Conservation (phyloP, 164 flowering plant species). For the Paratinospora sagittata region DNA sequence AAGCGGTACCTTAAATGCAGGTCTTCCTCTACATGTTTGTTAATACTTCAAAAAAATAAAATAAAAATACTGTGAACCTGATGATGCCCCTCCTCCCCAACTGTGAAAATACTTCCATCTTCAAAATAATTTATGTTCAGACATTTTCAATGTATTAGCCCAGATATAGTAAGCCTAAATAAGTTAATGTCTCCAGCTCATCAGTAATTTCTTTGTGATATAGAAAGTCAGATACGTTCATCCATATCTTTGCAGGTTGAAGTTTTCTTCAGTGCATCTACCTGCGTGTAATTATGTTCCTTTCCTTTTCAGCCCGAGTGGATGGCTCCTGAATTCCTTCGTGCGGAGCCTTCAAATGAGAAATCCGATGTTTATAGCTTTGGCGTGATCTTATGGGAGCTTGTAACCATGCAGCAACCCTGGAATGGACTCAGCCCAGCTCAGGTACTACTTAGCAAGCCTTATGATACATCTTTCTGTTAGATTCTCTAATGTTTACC, state of each 20-base stretch:
- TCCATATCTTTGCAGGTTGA: conserved; percentile 31
- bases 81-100: background rate
- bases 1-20: background rate
- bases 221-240: conserved; percentile 20
- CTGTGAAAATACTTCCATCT: background rate
- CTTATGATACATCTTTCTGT: background rate
- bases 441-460: conserved; percentile 41
- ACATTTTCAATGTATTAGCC: conserved; percentile 21
- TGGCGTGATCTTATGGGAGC: conserved; percentile 97
- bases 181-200: background rate
- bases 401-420: conserved; percentile 88
- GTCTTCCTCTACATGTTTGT: background rate
- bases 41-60: background rate
- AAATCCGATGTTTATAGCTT: conserved; percentile 95
- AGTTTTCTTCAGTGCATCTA: conserved; percentile 21
- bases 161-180: background rate
- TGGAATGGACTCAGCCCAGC: conserved; percentile 90
- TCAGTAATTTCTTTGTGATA: conserved; percentile 3
- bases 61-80: background rate
- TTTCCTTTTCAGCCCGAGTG: conserved; percentile 85
- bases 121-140: background rate
- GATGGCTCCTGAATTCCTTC: conserved; percentile 99
- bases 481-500: background rate
- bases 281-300: conserved; percentile 29
- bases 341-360: conserved; percentile 91